Percentiles rank a stretch among this genome's conserved stretches.
phyloP scores from a whole-genome alignment of 164 flowering plant genomes.

The Magnolia officinalis region DNA sequence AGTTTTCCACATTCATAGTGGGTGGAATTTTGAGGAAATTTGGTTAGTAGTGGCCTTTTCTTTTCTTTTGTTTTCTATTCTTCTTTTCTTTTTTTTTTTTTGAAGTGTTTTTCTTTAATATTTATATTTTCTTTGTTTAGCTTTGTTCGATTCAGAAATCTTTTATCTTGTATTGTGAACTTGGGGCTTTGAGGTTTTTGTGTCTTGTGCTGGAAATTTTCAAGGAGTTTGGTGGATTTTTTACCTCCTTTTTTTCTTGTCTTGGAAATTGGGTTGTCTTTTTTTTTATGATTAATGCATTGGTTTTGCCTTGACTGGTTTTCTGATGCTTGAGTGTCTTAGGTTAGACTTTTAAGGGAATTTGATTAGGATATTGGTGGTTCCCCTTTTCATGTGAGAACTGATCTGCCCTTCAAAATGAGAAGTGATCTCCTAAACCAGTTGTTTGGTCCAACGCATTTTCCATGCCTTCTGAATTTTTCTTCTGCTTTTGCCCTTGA shows the following conservation, averaged over 20 bases:
- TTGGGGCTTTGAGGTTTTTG: background rate
- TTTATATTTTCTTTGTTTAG: background rate
- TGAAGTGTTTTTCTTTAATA: background rate
- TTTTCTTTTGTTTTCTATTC: background rate
- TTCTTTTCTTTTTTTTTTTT: too few relatives aligned
- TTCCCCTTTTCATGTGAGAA: background rate
- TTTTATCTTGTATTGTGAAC: background rate
- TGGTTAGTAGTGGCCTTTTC: background rate
- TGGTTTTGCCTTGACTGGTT: background rate
- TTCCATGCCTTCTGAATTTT: too few relatives aligned
- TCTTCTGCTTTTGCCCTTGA: too few relatives aligned
- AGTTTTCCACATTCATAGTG: background rate
- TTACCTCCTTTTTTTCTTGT: background rate
- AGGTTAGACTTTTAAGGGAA: background rate
- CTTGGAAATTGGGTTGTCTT: background rate
- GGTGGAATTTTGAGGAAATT: background rate
- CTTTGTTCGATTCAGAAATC: background rate
- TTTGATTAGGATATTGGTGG: background rate
- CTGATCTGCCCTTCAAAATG: background rate
- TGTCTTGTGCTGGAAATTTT: background rate
- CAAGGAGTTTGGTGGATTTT: slow-evolving; percentile 3
- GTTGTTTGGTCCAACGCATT: too few relatives aligned
- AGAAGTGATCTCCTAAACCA: too few relatives aligned
- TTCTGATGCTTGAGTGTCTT: background rate
- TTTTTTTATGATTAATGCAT: background rate